A percentile compares a stretch with the other conserved stretches of the same genome.
Conservation (phyloP, 2,329 filamentous ascomycete species). For the Thielaviopsis cerberus region DNA sequence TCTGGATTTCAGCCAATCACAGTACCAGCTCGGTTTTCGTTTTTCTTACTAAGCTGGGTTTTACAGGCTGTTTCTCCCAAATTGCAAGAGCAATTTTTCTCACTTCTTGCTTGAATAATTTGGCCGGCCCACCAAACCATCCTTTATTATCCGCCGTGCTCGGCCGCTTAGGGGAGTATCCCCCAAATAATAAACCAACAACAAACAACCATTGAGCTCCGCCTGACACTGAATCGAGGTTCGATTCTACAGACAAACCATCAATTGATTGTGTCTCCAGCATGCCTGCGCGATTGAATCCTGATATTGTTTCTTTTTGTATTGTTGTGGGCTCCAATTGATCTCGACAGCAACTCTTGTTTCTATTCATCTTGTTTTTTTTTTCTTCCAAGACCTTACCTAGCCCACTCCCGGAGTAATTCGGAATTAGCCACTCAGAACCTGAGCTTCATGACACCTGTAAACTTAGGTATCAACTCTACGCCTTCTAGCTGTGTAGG, state of each 20-base stretch:
- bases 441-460: constrained; percentile 8
- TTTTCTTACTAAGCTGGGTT: constrained; percentile 8
- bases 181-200: background rate
- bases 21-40: constrained; percentile 8
- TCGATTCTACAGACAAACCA: background rate
- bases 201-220: background rate
- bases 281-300: background rate
- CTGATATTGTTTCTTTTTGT: background rate
- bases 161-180: background rate
- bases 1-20: constrained; percentile 10
- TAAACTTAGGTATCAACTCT: constrained; percentile 12
- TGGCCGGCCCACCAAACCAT: constrained; percentile 6
- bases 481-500: too few species aligned
- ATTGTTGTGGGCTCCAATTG: background rate
- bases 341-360: background rate
- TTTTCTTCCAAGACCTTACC: background rate
- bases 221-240: background rate
- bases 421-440: constrained; percentile 10
- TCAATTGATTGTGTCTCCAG: background rate
- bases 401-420: constrained; percentile 11
- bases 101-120: background rate
- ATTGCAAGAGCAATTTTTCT: constrained; percentile 8
- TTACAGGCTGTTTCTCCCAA: background rate
- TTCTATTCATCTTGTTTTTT: background rate
- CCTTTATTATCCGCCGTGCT: constrained; percentile 2